A percentile compares a stretch with the other conserved stretches of the same genome.
These are phyloP conservation scores for Bolboschoenoplectus hybrid DNA, from an alignment of 202 grass and related monocot species.

Conservation along the genomic window DNA sequence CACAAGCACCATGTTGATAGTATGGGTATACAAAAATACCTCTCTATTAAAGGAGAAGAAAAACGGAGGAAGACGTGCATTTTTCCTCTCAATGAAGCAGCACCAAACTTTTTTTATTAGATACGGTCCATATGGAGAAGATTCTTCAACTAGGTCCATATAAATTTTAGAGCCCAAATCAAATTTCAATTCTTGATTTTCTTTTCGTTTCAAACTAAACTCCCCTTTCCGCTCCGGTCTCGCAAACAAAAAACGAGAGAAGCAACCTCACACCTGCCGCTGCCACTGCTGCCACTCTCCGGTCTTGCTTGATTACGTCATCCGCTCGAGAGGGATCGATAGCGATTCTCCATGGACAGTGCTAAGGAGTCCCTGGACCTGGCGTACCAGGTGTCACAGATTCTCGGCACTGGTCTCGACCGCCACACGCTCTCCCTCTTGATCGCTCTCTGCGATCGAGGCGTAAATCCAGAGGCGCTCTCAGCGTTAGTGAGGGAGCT, in stretches of 20 bases:
- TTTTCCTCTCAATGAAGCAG: too few species aligned
- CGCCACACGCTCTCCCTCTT: constrained; percentile 94
- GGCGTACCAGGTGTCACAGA: constrained; percentile 88
- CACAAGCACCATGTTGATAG: too few species aligned
- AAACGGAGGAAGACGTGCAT: too few species aligned
- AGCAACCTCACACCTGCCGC: neutral
- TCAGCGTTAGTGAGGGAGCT: constrained; percentile 83
- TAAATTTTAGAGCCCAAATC: neutral
- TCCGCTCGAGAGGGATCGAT: neutral
- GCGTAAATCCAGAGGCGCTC: constrained; percentile 90
- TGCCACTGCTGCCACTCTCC: neutral
- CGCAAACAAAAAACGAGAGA: neutral
- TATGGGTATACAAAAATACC: too few species aligned
- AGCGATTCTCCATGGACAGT: constrained; percentile 46
- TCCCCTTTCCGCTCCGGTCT: too few species aligned
- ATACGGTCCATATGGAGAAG: too few species aligned
- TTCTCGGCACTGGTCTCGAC: constrained; percentile 75
- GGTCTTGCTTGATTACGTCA: neutral
- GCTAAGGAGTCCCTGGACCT: constrained; percentile 89
- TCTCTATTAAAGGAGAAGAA: too few species aligned
- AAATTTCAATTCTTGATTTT: neutral
- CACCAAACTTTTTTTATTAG: too few species aligned
- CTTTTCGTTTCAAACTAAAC: neutral
- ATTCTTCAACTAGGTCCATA: neutral
- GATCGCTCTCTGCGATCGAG: constrained; percentile 92